Conservation (phyloP, 805 yeast species). For the Metschnikowia peoriensis region DNA sequence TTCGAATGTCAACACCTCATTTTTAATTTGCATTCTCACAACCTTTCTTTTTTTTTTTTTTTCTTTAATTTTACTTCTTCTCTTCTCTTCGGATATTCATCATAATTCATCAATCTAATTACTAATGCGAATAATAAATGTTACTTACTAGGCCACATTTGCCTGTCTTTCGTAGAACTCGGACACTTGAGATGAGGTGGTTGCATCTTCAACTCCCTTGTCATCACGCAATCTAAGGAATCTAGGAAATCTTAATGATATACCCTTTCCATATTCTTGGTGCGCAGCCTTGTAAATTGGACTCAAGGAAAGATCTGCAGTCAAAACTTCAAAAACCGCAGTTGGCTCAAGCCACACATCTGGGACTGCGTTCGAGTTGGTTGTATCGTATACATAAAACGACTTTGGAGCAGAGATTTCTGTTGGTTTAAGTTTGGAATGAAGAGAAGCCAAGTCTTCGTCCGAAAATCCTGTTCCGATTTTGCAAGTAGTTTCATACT, state of each 20-base stretch:
- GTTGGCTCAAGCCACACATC: slow-evolving; percentile 96
- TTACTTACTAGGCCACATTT: slow-evolving; percentile 21
- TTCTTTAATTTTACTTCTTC: neutral
- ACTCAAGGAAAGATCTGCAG: slow-evolving; percentile 86
- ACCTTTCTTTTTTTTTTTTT: neutral
- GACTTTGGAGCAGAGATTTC: slow-evolving; percentile 64
- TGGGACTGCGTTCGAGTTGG: slow-evolving; percentile 65
- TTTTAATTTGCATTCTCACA: neutral
- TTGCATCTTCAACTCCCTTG: slow-evolving; percentile 81
- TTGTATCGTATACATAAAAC: slow-evolving; percentile 62
- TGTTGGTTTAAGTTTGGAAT: slow-evolving; percentile 62
- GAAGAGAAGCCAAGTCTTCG: slow-evolving; percentile 63
- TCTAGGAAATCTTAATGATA: slow-evolving; percentile 86
- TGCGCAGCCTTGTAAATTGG: slow-evolving; percentile 89
- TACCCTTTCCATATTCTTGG: slow-evolving; percentile 71
- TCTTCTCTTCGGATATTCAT: neutral
- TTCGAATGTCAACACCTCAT: neutral
- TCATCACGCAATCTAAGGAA: slow-evolving; percentile 83
- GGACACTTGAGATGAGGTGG: slow-evolving; percentile 77
- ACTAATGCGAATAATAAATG: neutral
- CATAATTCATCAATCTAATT: neutral
- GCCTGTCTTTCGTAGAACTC: slow-evolving; percentile 82
- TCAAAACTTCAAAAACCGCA: slow-evolving; percentile 77
- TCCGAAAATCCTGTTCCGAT: slow-evolving; percentile 97
- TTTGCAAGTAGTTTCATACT: slow-evolving; percentile 92